These are phyloP conservation scores for Suhomyces bolitotheri DNA, from an alignment of 1,139 yeast species.

Conservation along the genomic window DNA sequence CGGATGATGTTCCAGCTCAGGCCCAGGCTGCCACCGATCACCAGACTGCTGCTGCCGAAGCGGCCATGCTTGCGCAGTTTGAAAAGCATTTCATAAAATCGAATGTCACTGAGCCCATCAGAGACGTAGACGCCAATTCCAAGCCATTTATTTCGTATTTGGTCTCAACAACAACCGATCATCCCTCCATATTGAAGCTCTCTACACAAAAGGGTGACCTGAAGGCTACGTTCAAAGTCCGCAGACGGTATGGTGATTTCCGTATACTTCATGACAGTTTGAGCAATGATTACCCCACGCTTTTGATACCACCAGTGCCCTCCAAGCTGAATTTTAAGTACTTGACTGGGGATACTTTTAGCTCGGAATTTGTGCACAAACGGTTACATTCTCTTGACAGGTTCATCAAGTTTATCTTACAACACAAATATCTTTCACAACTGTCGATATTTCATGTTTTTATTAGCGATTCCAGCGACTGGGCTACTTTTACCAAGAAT, in stretches of 20 bases:
- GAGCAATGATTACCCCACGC: slow-evolving; percentile 75
- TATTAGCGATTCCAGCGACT: slow-evolving; percentile 72
- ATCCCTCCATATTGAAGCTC: slow-evolving; percentile 43
- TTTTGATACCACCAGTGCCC: slow-evolving; percentile 90
- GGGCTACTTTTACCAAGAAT: slow-evolving; percentile 77
- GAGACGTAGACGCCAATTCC: slow-evolving; percentile 73
- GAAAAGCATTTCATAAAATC: slow-evolving; percentile 35
- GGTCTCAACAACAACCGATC: slow-evolving; percentile 60
- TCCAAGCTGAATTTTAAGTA: slow-evolving; percentile 90
- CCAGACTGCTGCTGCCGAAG: not conserved
- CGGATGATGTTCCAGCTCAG: not conserved
- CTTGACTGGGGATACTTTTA: slow-evolving; percentile 90
- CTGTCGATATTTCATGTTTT: slow-evolving; percentile 76
- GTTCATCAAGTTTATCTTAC: slow-evolving; percentile 69
- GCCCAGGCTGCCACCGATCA: not conserved
- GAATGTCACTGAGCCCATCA: slow-evolving; percentile 68
- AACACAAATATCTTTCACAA: slow-evolving; percentile 69
- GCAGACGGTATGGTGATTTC: slow-evolving; percentile 84
- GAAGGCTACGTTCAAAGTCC: slow-evolving; percentile 52
- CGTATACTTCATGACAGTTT: slow-evolving; percentile 74
- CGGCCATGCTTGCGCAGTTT: slow-evolving; percentile 13
- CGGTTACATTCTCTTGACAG: slow-evolving; percentile 82
- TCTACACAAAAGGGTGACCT: slow-evolving; percentile 16
- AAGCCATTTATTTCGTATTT: slow-evolving; percentile 81
- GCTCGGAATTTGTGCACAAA: slow-evolving; percentile 75